A percentile compares a stretch with the other conserved stretches of the same genome.
phyloP scores from a whole-genome alignment of 352 stramenopile genomes.

The Phytophthora cajani region DNA sequence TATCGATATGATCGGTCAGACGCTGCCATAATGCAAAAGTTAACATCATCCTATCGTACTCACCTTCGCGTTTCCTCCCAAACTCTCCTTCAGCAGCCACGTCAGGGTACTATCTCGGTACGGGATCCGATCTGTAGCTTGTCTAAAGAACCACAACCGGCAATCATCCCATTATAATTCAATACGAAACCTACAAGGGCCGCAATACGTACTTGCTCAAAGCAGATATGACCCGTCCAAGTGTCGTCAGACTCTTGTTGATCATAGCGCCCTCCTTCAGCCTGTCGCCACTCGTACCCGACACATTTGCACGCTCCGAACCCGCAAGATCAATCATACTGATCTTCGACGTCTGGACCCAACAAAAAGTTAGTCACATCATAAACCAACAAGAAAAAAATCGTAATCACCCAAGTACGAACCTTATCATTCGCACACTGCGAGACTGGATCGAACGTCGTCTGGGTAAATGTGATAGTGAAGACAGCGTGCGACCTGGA shows the following conservation, averaged over 20 bases:
- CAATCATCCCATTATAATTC: background rate
- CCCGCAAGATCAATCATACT: conserved; percentile 88
- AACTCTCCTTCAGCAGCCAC: conserved; percentile 88
- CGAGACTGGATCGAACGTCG: conserved; percentile 63
- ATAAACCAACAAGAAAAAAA: background rate
- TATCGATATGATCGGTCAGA: background rate
- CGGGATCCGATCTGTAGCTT: conserved; percentile 68
- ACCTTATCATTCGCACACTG: conserved; percentile 77
- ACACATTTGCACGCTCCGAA: conserved; percentile 82
- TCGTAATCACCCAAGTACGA: background rate
- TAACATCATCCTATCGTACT: background rate
- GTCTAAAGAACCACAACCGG: conserved; percentile 25
- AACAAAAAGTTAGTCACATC: background rate
- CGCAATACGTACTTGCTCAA: conserved; percentile 66
- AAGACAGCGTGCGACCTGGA: conserved; percentile 98
- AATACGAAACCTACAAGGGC: background rate
- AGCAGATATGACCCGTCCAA: conserved; percentile 89
- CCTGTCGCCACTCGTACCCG: conserved; percentile 83
- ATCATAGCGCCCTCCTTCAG: conserved; percentile 94
- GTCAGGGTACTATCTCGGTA: conserved; percentile 89
- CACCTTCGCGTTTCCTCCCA: conserved; percentile 84
- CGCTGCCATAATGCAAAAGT: background rate
- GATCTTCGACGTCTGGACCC: conserved; percentile 78
- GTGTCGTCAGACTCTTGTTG: conserved; percentile 92
- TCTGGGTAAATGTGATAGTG: conserved; percentile 93